Percentiles rank a stretch among this genome's conserved stretches.
phyloP scores from a whole-genome alignment of 441 rosid species.

The Erodium chrysanthum region DNA sequence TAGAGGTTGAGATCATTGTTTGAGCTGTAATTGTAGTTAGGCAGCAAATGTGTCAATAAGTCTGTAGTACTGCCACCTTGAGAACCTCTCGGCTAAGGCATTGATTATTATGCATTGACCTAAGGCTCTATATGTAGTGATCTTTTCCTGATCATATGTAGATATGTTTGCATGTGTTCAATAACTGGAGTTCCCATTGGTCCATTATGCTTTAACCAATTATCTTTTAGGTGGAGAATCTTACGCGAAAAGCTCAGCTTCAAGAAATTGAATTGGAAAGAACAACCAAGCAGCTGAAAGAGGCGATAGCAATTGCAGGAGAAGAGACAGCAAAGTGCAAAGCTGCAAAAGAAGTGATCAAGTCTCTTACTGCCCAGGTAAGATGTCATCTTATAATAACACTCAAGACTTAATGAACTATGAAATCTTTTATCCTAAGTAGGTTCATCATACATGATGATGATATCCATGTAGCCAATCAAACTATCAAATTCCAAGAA shows the following conservation, averaged over 20 bases:
- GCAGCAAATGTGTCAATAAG: background rate
- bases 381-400: conserved; percentile 17
- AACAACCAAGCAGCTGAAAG: conserved; percentile 74
- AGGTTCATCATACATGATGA: background rate
- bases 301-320: conserved; percentile 70
- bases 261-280: conserved; percentile 88
- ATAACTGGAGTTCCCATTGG: conserved; percentile 5
- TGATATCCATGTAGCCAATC: background rate
- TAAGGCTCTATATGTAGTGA: too few relatives aligned
- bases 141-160: background rate
- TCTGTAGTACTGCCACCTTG: background rate
- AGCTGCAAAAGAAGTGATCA: conserved; percentile 96
- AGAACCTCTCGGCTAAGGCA: background rate
- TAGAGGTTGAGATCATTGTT: background rate
- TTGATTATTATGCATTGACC: background rate
- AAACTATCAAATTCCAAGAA: background rate
- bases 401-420: background rate
- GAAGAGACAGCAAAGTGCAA: conserved; percentile 90
- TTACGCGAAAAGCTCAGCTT: conserved; percentile 65
- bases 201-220: conserved; percentile 22
- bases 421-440: background rate
- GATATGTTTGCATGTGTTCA: background rate
- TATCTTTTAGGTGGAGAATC: conserved; percentile 60
- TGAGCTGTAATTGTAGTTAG: background rate
- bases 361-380: conserved; percentile 88